Conservation (phyloP, 1,139 yeast genomes). For the Wickerhamiella pararugosa region DNA sequence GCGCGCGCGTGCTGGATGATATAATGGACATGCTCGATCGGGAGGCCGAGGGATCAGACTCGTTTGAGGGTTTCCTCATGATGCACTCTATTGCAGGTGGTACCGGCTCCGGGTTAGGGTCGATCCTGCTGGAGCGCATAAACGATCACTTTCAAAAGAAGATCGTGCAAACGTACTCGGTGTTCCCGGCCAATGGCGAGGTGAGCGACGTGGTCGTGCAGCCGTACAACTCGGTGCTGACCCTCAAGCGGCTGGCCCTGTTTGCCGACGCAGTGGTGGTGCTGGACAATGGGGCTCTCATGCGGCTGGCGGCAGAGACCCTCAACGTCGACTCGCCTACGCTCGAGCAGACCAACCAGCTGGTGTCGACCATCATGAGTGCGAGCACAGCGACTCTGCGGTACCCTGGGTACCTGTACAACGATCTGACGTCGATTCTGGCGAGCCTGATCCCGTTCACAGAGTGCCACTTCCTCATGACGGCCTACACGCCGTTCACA, state of each 20-base stretch:
- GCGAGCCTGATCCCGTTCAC: conserved; percentile 83
- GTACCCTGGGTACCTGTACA: conserved; percentile 86
- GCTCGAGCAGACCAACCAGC: conserved; percentile 65
- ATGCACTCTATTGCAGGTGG: conserved; percentile 98
- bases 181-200: conserved; percentile 51
- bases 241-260: conserved; percentile 68
- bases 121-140: conserved; percentile 58
- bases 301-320: conserved; percentile 45
- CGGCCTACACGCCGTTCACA: conserved; percentile 73
- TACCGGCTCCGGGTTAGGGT: conserved; percentile 93
- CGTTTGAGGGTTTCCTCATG: conserved; percentile 77
- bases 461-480: conserved; percentile 69
- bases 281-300: conserved; percentile 77
- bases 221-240: conserved; percentile 79
- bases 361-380: conserved; percentile 74
- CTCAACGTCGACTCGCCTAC: conserved; percentile 31
- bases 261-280: conserved; percentile 77
- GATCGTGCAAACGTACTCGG: conserved; percentile 68
- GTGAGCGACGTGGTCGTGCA: conserved; percentile 93
- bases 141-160: conserved; percentile 77
- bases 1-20: conserved; percentile 51
- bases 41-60: conserved; percentile 84
- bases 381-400: conserved; percentile 76
- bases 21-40: conserved; percentile 71
- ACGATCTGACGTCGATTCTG: conserved; percentile 67